A percentile compares a stretch with the other conserved stretches of the same genome.
Evolutionary conservation across 164 flowering plant genomes (phyloP).

Genomic region (Kalanchoe fedtschenkoi): DNA sequence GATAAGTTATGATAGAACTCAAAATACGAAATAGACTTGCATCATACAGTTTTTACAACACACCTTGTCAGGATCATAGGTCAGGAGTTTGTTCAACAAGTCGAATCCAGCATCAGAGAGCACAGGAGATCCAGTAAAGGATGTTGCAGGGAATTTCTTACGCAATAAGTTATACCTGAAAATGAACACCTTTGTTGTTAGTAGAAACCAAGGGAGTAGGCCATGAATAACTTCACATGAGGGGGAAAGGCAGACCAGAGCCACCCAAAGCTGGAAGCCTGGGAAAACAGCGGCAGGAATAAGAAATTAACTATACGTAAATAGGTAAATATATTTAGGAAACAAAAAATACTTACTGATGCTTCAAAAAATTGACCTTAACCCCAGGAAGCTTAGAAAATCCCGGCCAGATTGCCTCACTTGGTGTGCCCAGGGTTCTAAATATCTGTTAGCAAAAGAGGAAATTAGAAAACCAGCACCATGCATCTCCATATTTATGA

Average conservation of each 20-base stretch:
- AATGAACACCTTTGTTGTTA: slow-evolving; percentile 28
- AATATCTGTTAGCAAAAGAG: slow-evolving; percentile 45
- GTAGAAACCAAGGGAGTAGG: slow-evolving; percentile 14
- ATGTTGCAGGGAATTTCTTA: slow-evolving; percentile 71
- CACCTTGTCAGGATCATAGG: slow-evolving; percentile 78
- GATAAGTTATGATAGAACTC: neutral
- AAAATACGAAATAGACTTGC: neutral
- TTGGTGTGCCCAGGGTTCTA: slow-evolving; percentile 74
- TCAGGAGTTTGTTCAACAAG: slow-evolving; percentile 70
- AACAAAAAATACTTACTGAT: slow-evolving; percentile 44
- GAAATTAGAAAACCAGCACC: neutral
- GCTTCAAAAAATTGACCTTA: slow-evolving; percentile 68
- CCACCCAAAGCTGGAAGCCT: slow-evolving; percentile 91
- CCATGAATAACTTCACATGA: slow-evolving; percentile 40
- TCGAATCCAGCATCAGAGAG: slow-evolving; percentile 94
- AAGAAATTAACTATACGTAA: slow-evolving; percentile 19
- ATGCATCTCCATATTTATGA: neutral
- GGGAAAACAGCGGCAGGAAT: slow-evolving; percentile 50
- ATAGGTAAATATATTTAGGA: neutral
- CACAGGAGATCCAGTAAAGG: slow-evolving; percentile 79
- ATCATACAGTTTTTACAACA: neutral
- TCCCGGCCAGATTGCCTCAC: slow-evolving; percentile 87
- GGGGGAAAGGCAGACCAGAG: slow-evolving; percentile 46
- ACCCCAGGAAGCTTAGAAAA: slow-evolving; percentile 71
- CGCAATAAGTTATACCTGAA: slow-evolving; percentile 80